Percentiles rank a stretch among this genome's conserved stretches.
Conservation (phyloP, 2,329 filamentous ascomycete species). For the Colletotrichum musae region DNA sequence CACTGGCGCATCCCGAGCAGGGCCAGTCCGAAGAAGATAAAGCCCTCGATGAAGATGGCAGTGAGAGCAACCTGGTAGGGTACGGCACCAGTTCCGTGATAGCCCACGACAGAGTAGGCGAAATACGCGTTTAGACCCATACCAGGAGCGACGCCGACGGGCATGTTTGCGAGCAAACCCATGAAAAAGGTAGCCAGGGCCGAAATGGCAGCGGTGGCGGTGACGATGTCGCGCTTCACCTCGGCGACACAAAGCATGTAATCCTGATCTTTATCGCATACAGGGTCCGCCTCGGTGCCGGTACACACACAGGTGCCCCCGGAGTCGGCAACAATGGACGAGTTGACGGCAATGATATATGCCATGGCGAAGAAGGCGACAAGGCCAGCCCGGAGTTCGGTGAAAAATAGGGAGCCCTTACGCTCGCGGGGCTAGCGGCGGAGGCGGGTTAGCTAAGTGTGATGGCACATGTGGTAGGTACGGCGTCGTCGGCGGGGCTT, state of each 20-base stretch:
- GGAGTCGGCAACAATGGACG: slow-evolving; percentile 70
- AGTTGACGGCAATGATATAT: slow-evolving; percentile 69
- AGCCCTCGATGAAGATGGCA: slow-evolving; percentile 90
- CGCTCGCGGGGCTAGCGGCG: slow-evolving; percentile 75
- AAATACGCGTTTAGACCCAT: slow-evolving; percentile 88
- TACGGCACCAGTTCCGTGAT: slow-evolving; percentile 80
- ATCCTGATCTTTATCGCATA: slow-evolving; percentile 67
- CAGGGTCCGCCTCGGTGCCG: slow-evolving; percentile 62
- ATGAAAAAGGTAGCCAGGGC: slow-evolving; percentile 86
- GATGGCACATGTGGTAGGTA: background rate
- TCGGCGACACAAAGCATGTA: slow-evolving; percentile 76
- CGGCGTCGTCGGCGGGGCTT: too few species aligned
- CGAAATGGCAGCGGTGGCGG: slow-evolving; percentile 86
- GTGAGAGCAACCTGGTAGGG: slow-evolving; percentile 84
- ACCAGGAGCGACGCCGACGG: slow-evolving; percentile 58
- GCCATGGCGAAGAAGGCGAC: slow-evolving; percentile 81
- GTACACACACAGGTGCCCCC: slow-evolving; percentile 85
- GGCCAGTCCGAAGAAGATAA: slow-evolving; percentile 86
- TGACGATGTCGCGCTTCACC: slow-evolving; percentile 84
- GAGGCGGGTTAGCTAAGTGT: slow-evolving; percentile 9
- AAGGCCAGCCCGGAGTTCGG: slow-evolving; percentile 86
- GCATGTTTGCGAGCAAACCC: slow-evolving; percentile 85
- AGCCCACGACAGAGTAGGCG: slow-evolving; percentile 81
- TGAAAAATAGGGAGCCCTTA: slow-evolving; percentile 83
- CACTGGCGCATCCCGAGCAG: slow-evolving; percentile 88